Evolutionary conservation across 2,329 filamentous ascomycete species (phyloP), one percentile per base, ranked within the genome.

Genomic region (Diaporthe vaccinii): DNA sequence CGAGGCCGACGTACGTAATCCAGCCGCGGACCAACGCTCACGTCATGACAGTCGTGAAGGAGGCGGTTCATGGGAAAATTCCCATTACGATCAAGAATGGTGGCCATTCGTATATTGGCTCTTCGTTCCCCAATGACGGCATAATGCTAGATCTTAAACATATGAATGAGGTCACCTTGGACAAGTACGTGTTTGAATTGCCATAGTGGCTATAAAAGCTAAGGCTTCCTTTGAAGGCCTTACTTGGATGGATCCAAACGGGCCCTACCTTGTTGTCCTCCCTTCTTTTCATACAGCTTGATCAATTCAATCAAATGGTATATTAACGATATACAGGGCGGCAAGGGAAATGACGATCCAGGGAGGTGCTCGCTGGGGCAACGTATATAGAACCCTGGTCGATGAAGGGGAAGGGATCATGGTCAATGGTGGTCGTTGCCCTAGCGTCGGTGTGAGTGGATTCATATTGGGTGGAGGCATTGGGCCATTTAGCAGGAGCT

Each of bases 401-500:
- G 78, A 78, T 1, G 59, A 77, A 0, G 72, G 77, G 0, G 65
- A 83, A 10, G 77, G 79, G 0, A 74, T 49, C 3, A 69, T 81
- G 0, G 77, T 83, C 57, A 83, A 83, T 41, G 82, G 83, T 9
- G 82, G 83, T 0, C 78, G 81, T 36, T 84, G 81, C 22, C 82
- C 82, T 7, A 79, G 78, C 31, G 85, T 86, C 0, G 84, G 85
- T 7, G 79, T 86, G 1, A 79, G 83, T 5, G 85, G 85, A 0
- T 86, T 84, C 78, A 77, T 82, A 2, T 78, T 85, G 0, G 84
- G 84, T 0, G 84, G 83, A 8, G 85, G 85, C 17, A 44, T 85
- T 0, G 81, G 83, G 0, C 78, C 79, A 0, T 83, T 86, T 17
- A 83, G 84, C 0, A 78, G 80, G 57, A 81, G 77, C 2, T 81